A percentile compares a stretch with the other conserved stretches of the same genome.
Conservation (phyloP, 257 asterid species). For the Solanum etuberosum region DNA sequence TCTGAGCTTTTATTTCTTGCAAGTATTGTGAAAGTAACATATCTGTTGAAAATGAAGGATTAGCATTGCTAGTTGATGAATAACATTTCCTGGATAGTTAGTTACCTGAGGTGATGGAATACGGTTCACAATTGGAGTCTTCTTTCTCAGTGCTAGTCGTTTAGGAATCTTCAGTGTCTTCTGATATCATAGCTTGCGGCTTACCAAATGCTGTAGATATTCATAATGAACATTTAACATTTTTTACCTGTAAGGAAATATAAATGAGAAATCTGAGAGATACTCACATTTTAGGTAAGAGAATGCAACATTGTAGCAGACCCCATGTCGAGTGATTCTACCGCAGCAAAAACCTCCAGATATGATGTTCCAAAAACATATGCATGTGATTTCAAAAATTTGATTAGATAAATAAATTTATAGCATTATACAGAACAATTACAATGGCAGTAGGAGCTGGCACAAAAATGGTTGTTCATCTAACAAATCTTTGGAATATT, state of each 20-base stretch:
- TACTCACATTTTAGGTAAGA: conserved; percentile 31
- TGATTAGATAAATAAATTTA: too few species aligned
- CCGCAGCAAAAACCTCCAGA: not conserved
- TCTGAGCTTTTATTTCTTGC: not conserved
- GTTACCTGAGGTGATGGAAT: conserved; percentile 39
- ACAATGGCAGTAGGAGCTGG: not conserved
- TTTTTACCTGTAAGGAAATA: not conserved
- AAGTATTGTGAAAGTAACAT: not conserved
- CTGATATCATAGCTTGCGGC: not conserved
- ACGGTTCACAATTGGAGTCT: conserved; percentile 10
- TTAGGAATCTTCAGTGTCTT: not conserved
- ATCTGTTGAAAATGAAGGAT: not conserved
- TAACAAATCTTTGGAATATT: not conserved
- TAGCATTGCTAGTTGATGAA: not conserved
- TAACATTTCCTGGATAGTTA: not conserved
- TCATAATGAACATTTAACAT: not conserved
- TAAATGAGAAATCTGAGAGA: not conserved
- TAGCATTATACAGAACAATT: too few species aligned
- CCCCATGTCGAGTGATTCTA: not conserved
- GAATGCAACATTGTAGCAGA: not conserved
- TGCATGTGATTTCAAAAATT: not conserved
- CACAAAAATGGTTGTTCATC: not conserved
- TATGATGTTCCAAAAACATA: not conserved
- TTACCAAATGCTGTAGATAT: not conserved
- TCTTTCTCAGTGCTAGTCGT: not conserved